Evolutionary conservation across 805 yeast species (phyloP).

Genomic region (Ogataea wickerhamii): DNA sequence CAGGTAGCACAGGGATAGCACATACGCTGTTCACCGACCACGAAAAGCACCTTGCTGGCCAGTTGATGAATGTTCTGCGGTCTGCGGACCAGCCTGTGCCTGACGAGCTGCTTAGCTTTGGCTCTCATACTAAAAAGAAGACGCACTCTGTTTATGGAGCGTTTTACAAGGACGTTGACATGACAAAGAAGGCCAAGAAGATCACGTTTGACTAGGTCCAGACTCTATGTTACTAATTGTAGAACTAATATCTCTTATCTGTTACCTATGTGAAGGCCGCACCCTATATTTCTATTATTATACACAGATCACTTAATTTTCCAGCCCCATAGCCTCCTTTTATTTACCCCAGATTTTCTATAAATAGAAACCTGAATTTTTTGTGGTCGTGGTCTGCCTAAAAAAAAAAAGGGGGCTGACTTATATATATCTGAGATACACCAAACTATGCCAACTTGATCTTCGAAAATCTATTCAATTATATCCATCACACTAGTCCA

Average conservation of each 20-base stretch:
- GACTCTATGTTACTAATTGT: background rate
- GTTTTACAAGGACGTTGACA: conserved; percentile 88
- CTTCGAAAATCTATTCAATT: no score
- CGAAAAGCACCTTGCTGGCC: conserved; percentile 95
- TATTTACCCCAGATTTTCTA: conserved; percentile 1
- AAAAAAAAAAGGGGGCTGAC: background rate
- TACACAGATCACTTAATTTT: background rate
- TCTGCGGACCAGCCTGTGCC: conserved; percentile 97
- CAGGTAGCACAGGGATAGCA: conserved; percentile 92
- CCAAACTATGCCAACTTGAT: no score
- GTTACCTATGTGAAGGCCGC: background rate
- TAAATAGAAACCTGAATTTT: background rate
- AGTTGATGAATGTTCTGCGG: conserved; percentile 82
- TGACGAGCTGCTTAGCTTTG: conserved; percentile 88
- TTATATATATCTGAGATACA: no score
- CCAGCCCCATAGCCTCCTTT: background rate
- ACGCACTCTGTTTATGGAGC: conserved; percentile 98
- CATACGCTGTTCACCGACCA: conserved; percentile 95
- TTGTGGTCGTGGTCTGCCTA: background rate
- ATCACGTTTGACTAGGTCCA: conserved; percentile 63
- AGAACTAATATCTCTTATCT: background rate
- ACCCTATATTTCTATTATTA: background rate
- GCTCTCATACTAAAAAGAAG: conserved; percentile 97
- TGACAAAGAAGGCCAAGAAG: conserved; percentile 81
- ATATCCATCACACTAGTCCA: no score